Conservation (phyloP, 108 stramenopile genomes). For the Discostella pseudostelligera region DNA sequence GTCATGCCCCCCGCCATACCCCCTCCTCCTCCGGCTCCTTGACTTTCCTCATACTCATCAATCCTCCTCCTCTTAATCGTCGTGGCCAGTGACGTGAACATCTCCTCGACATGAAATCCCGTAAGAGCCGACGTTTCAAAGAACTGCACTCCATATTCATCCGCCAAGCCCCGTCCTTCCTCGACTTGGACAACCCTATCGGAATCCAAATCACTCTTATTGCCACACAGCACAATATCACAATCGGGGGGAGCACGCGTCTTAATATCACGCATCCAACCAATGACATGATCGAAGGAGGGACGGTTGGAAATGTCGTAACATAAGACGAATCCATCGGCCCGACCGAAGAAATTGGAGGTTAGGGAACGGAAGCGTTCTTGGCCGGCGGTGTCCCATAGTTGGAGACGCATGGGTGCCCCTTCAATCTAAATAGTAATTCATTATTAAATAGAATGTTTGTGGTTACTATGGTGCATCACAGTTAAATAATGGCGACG, state of each 20-base stretch:
- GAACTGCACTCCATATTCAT: conserved; percentile 93
- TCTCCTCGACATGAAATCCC: conserved; percentile 88
- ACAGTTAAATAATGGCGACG: no score
- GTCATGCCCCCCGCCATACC: no score
- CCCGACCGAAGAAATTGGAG: conserved; percentile 92
- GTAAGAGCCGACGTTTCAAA: conserved; percentile 97
- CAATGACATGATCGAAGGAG: conserved; percentile 91
- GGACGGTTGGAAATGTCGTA: conserved; percentile 89
- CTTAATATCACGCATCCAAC: conserved; percentile 92
- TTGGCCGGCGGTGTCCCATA: conserved; percentile 96
- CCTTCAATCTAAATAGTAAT: conserved; percentile 68
- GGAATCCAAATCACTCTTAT: conserved; percentile 84
- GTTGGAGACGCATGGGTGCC: conserved; percentile 83
- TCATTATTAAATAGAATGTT: background rate
- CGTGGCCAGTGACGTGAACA: conserved; percentile 89
- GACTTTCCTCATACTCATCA: conserved; percentile 66
- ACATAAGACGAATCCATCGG: conserved; percentile 90
- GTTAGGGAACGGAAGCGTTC: conserved; percentile 93
- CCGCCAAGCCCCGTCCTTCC: conserved; percentile 85
- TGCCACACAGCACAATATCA: conserved; percentile 84
- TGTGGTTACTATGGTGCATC: no score
- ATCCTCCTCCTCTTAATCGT: conserved; percentile 88
- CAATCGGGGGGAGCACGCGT: conserved; percentile 89
- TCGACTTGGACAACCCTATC: conserved; percentile 79
- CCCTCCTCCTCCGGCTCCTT: no score